phyloP scores from a whole-genome alignment of 495 filamentous ascomycete genomes.

The Chaetomium tenue region DNA sequence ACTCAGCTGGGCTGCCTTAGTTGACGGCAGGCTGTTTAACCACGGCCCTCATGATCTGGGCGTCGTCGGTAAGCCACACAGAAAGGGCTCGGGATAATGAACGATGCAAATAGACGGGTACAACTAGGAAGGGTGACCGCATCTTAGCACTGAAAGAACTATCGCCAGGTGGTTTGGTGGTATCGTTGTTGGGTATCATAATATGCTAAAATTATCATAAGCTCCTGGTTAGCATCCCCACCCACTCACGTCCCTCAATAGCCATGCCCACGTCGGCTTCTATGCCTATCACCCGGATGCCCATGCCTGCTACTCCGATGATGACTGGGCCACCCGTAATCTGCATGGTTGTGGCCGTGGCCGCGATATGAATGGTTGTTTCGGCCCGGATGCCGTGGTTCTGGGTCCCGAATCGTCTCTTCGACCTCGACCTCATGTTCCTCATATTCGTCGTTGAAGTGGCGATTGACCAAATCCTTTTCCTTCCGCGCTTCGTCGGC shows the following conservation, averaged over 20 bases:
- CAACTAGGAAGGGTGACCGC: not conserved
- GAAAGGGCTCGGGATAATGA: not conserved
- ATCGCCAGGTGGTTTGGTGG: not conserved
- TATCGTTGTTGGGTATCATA: constrained; percentile 9
- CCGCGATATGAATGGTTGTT: constrained; percentile 19
- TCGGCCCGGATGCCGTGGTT: constrained; percentile 33
- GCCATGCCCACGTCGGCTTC: constrained; percentile 27
- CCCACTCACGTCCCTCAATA: constrained; percentile 11
- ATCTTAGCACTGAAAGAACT: not conserved
- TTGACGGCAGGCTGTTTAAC: no score
- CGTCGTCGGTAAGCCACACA: no score
- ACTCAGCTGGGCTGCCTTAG: no score
- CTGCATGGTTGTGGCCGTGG: constrained; percentile 19
- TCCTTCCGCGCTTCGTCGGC: constrained; percentile 71
- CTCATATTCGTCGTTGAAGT: constrained; percentile 74
- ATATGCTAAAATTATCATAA: not conserved
- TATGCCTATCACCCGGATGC: constrained; percentile 26
- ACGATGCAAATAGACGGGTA: not conserved
- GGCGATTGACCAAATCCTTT: constrained; percentile 61
- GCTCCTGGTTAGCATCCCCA: not conserved
- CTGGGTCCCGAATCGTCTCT: constrained; percentile 42
- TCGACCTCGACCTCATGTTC: constrained; percentile 70
- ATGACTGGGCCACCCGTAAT: constrained; percentile 33
- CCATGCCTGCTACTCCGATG: constrained; percentile 27
- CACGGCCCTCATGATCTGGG: no score